Conservation (phyloP, 75 land plant genomes). For the Pseudotsuga menziesii region DNA sequence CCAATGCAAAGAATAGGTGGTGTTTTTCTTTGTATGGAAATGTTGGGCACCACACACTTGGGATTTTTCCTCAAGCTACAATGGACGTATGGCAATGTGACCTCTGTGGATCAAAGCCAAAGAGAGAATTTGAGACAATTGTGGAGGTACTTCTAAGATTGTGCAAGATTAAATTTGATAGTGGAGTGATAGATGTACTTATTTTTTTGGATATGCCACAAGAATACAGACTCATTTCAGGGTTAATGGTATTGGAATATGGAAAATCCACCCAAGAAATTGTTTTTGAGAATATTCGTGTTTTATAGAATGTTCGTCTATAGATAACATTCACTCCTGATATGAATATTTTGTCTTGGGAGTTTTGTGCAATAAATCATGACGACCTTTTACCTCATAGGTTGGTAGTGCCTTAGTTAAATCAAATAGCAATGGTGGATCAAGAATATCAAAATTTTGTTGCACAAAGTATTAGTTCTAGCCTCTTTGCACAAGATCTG, state of each 20-base stretch:
- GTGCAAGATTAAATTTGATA: constrained; percentile 80
- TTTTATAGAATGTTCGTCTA: constrained; percentile 82
- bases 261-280: constrained; percentile 86
- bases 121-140: constrained; percentile 69
- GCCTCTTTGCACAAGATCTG: no score
- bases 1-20: constrained; percentile 88
- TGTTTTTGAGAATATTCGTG: constrained; percentile 89
- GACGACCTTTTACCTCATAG: constrained; percentile 86
- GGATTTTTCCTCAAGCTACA: constrained; percentile 75
- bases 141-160: constrained; percentile 56
- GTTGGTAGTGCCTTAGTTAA: constrained; percentile 81
- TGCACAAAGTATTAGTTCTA: no score
- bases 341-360: constrained; percentile 87
- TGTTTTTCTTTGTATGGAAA: constrained; percentile 80
- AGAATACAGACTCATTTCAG: constrained; percentile 56
- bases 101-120: constrained; percentile 81
- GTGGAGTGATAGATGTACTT: constrained; percentile 81
- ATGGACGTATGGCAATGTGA: constrained; percentile 93
- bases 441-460: no score
- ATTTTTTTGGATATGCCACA: constrained; percentile 74
- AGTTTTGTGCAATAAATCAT: constrained; percentile 90
- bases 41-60: constrained; percentile 70
- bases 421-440: no score
- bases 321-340: constrained; percentile 76
- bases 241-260: constrained; percentile 69